phyloP scores from a whole-genome alignment of 768 basidiomycete genomes.

The Russula olivacea region DNA sequence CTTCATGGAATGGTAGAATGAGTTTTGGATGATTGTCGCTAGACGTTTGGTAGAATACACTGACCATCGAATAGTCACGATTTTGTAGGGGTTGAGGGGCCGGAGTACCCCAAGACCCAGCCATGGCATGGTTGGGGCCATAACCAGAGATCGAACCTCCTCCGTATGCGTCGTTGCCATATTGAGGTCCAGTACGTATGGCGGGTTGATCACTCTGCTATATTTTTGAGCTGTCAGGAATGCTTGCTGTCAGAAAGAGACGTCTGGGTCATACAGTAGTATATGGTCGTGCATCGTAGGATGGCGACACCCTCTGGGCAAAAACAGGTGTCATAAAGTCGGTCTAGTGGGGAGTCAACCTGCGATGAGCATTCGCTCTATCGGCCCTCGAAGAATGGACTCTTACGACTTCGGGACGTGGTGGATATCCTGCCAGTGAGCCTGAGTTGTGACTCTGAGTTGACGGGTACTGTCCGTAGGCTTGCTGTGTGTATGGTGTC shows the following conservation, averaged over 20 bases:
- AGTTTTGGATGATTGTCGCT: not conserved
- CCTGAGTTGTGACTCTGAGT: not conserved
- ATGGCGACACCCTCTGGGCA: not conserved
- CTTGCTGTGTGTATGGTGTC: not conserved
- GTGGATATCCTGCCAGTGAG: not conserved
- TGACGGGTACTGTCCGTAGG: not conserved
- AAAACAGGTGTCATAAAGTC: not conserved
- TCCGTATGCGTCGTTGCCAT: not conserved
- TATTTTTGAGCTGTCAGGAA: not conserved
- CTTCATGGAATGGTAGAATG: not conserved
- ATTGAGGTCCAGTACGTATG: not conserved
- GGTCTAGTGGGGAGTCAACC: not conserved
- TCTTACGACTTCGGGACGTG: not conserved
- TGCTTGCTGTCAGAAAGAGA: not conserved
- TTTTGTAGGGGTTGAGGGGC: not conserved
- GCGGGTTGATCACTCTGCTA: not conserved
- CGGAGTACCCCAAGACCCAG: not conserved
- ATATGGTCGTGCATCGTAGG: not conserved
- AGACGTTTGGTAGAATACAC: not conserved
- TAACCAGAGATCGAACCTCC: not conserved
- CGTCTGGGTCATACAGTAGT: not conserved
- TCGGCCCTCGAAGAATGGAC: not conserved
- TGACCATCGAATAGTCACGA: not conserved
- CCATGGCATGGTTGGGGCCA: not conserved
- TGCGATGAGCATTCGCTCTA: not conserved